These are phyloP conservation scores for Globisporangium middletonii DNA, from an alignment of 352 stramenopile species.

Conservation along the genomic window DNA sequence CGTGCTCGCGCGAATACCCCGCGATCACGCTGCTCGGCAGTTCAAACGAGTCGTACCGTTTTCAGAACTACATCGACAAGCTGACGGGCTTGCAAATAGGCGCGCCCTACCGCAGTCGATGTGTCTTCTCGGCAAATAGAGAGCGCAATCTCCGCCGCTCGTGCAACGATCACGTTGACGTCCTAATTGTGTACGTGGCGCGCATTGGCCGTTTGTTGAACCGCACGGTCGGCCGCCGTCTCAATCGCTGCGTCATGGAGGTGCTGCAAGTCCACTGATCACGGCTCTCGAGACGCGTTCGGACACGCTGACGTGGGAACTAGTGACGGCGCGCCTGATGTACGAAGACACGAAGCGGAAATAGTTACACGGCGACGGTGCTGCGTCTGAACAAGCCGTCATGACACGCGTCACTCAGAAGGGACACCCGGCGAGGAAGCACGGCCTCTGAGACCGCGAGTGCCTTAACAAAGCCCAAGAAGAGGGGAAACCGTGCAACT, in stretches of 20 bases:
- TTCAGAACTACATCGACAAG: neutral
- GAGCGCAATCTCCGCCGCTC: too few relatives aligned
- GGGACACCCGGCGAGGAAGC: constrained; percentile 27
- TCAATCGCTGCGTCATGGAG: too few relatives aligned
- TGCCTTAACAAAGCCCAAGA: neutral
- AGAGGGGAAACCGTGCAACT: neutral
- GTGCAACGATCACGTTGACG: too few relatives aligned
- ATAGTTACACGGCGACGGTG: neutral
- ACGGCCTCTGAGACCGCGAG: neutral
- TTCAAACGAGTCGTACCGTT: constrained; percentile 19
- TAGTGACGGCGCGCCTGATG: constrained; percentile 4
- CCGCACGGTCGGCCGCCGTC: too few relatives aligned
- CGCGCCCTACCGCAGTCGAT: too few relatives aligned
- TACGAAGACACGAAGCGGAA: neutral
- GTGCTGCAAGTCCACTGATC: constrained; percentile 7
- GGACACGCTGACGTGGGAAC: constrained; percentile 16
- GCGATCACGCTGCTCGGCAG: constrained; percentile 17
- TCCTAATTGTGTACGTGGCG: too few relatives aligned
- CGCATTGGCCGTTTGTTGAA: too few relatives aligned
- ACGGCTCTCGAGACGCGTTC: constrained; percentile 16
- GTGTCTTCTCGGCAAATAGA: too few relatives aligned
- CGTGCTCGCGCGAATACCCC: constrained; percentile 10
- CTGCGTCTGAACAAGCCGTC: neutral
- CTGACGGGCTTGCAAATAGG: too few relatives aligned
- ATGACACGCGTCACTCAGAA: neutral